Base-by-base conservation (phyloP, 208 protist genomes). In the Trypanosoma mega region DNA sequence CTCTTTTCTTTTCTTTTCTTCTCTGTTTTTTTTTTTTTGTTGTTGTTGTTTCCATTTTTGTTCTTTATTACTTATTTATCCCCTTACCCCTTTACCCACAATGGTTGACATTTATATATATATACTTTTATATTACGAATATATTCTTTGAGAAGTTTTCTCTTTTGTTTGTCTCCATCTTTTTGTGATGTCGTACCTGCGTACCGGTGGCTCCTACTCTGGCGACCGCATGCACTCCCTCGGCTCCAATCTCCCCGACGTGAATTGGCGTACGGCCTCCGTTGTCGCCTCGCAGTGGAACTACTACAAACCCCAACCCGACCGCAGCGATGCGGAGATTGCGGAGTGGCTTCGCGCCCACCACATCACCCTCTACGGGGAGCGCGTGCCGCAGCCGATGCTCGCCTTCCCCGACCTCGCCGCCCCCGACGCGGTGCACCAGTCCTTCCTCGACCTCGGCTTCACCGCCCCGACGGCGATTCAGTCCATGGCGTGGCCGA, bases 401-500 rank as follows among this genome's bases (percentile, higher is more conserved):
- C 76, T 93, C 3, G 26, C 72, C 44, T 93, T 93, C 60, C 82
- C 80, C 33, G 82, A 93, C 49, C 73, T 93, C 11, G 82, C 89
- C 0, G 86, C 86, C 0, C 86, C 84, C 0, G 84, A 96, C 34
- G 75, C 77, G 7, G 66, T 96, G 3, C 82, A 93, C 54, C 83
- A 93, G 48, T 64, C 52, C 50, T 94, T 97, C 65, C 65, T 74
- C n/a, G 85, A 90, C 47, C 72, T 76, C n/a, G 80, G 81, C 16
- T 96, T 87, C 62, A 64, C 61, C 45, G 71, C 67, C 53, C 90
- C 90, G 14, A 96, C 90, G 6, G 54, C 86, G 7, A 97, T 98
- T 68, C 93, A 98, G 80, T 79, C 77, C n/a, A 67, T 93, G 14
- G 51, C 90, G n/a, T 93, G 91, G 77, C 91, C 92, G 11, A 79